A percentile compares a stretch with the other conserved stretches of the same genome.
phyloP scores from a whole-genome alignment of 148 eudicot genomes.

The Spergularia marina region DNA sequence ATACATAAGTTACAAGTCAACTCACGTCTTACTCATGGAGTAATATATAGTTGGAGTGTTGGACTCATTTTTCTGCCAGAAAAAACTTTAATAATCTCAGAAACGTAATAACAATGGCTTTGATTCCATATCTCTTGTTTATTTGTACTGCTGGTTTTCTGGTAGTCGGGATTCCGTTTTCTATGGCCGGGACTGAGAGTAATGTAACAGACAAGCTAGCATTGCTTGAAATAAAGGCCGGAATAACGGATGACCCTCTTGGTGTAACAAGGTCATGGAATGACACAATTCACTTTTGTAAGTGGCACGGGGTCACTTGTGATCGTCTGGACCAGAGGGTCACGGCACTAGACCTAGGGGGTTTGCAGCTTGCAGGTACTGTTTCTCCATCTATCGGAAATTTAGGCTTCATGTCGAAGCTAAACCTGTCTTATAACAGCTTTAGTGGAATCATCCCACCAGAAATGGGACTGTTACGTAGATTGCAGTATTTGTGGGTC shows the following conservation, averaged over 20 bases:
- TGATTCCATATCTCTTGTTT: no score
- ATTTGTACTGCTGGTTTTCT: no score
- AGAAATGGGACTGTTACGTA: constrained; percentile 15
- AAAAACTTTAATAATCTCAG: no score
- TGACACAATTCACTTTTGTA: constrained; percentile 10
- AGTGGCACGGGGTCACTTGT: constrained; percentile 23
- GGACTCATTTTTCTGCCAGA: no score
- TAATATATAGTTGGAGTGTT: no score
- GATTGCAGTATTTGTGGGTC: constrained; percentile 1
- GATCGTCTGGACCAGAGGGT: constrained; percentile 14
- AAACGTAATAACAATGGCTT: no score
- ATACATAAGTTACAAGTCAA: no score
- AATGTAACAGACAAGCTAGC: constrained; percentile 9
- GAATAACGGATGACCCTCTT: constrained; percentile 21
- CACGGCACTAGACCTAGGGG: not conserved
- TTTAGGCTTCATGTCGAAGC: constrained; percentile 13
- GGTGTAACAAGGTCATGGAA: constrained; percentile 19
- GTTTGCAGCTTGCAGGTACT: constrained; percentile 1
- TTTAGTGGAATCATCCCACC: not conserved
- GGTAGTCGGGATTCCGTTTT: no score
- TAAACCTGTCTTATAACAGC: no score
- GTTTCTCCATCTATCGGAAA: constrained; percentile 25
- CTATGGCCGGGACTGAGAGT: not conserved
- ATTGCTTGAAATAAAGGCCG: constrained; percentile 21
- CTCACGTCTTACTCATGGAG: no score